Evolutionary conservation across 73 alveolate genomes (phyloP).

Genomic region (Paraurostyla sp.): DNA sequence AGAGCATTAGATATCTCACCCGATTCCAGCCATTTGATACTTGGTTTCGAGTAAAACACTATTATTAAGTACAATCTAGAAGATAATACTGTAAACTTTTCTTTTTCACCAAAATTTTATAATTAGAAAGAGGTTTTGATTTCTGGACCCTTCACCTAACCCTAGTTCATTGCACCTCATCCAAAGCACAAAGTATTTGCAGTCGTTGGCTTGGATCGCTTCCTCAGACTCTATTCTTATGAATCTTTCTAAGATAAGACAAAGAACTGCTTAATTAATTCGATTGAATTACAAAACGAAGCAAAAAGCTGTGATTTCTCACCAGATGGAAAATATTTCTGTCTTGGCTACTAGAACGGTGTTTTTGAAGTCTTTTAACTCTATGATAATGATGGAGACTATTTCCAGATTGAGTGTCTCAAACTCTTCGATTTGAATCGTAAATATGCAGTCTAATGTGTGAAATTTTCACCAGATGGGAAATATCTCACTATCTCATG

Average conservation of each 20-base stretch:
- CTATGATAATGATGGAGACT: conserved; percentile 42
- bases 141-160: conserved; percentile 22
- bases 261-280: conserved; percentile 10
- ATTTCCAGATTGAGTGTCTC: conserved; percentile 49
- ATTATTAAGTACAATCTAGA: conserved; percentile 18
- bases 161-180: conserved; percentile 3
- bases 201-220: conserved; percentile 28
- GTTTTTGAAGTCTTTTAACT: conserved; percentile 50
- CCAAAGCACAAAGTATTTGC: conserved; percentile 12
- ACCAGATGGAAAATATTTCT: conserved; percentile 44
- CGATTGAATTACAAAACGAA: conserved; percentile 38
- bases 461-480: conserved; percentile 47
- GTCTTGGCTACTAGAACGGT: conserved; percentile 53
- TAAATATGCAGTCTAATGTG: conserved; percentile 41
- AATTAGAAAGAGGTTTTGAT: conserved; percentile 54
- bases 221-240: conserved; percentile 33
- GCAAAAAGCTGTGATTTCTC: conserved; percentile 55
- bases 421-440: conserved; percentile 47
- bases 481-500: conserved; percentile 35
- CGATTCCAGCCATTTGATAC: background rate
- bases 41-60: conserved; percentile 40
- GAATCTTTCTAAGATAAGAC: background rate
- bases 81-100: background rate
- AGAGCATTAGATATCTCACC: background rate
- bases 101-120: background rate